Conservation (phyloP, 495 filamentous ascomycete genomes). For the Parachaetomium inaequale region DNA sequence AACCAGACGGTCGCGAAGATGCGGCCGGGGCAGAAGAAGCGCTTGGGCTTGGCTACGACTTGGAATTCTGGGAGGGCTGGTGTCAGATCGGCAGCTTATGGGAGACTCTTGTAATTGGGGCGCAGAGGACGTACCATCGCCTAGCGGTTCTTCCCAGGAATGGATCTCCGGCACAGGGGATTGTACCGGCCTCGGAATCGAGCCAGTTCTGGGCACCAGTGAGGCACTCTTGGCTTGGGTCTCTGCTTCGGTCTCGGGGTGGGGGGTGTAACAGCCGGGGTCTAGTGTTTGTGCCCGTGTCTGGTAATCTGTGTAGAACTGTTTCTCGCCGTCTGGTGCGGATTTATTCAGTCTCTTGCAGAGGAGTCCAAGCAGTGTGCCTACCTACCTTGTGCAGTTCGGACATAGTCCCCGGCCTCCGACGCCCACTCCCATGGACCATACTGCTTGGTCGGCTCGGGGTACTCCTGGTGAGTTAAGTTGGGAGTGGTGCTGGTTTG, state of each 20-base stretch:
- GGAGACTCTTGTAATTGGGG: not conserved
- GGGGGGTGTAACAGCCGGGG: not conserved
- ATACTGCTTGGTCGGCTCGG: slow-evolving; percentile 11
- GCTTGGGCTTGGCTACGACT: slow-evolving; percentile 34
- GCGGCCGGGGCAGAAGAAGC: slow-evolving; percentile 40
- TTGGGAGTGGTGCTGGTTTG: not conserved
- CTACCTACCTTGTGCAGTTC: not conserved
- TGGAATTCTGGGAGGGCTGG: slow-evolving; percentile 20
- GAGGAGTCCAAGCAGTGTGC: not conserved
- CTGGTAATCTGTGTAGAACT: slow-evolving; percentile 17
- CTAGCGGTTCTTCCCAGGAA: slow-evolving; percentile 12
- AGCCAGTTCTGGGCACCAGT: no score
- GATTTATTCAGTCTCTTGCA: not conserved
- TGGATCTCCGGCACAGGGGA: not conserved
- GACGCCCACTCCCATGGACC: slow-evolving; percentile 17
- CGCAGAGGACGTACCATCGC: slow-evolving; percentile 8
- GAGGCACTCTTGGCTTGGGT: not conserved
- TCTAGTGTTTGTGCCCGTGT: not conserved
- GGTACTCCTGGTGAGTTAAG: not conserved
- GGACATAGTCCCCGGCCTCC: slow-evolving; percentile 10
- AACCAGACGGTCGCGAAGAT: slow-evolving; percentile 38
- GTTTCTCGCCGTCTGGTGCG: slow-evolving; percentile 8
- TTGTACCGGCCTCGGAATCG: not conserved
- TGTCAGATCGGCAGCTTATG: not conserved
- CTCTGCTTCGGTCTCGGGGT: not conserved